Percentiles rank a stretch among this genome's conserved stretches.
phyloP scores from a whole-genome alignment of 164 flowering plant species.

The Aristolochia fimbriata region DNA sequence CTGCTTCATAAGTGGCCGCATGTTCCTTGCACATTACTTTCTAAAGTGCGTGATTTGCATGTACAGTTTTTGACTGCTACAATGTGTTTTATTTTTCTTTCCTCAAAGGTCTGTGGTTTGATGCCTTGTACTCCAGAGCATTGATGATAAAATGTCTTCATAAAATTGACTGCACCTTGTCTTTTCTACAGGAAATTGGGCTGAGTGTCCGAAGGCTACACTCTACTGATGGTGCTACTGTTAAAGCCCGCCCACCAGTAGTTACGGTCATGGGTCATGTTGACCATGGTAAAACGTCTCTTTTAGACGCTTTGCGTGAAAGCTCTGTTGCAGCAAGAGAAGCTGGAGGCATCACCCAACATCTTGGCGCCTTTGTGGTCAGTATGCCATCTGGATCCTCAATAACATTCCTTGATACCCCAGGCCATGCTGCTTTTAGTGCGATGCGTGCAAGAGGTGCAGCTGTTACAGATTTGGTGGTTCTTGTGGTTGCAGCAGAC shows the following conservation, averaged over 20 bases:
- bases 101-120: too few species aligned
- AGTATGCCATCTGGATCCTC: conserved; percentile 76
- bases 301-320: conserved; percentile 80
- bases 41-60: too few species aligned
- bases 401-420: conserved; percentile 89
- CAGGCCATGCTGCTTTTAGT: conserved; percentile 97
- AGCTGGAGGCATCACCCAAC: conserved; percentile 97
- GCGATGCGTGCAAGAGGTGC: conserved; percentile 98
- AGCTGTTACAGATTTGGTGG: conserved; percentile 87
- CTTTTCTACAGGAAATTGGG: conserved; percentile 59
- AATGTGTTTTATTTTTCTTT: too few species aligned
- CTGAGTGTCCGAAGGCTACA: conserved; percentile 63
- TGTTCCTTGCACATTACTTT: too few species aligned
- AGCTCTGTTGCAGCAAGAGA: conserved; percentile 83
- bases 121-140: too few species aligned
- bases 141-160: too few species aligned
- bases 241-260: conserved; percentile 66
- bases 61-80: too few species aligned
- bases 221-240: conserved; percentile 51
- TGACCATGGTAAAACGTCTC: conserved; percentile 97
- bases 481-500: conserved; percentile 92
- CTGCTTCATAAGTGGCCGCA: too few species aligned
- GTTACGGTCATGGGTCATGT: conserved; percentile 98
- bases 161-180: too few species aligned
- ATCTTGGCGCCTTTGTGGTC: conserved; percentile 87